Evolutionary conservation across 2,329 filamentous ascomycete species (phyloP).

Genomic region (Pezicula carpinea): DNA sequence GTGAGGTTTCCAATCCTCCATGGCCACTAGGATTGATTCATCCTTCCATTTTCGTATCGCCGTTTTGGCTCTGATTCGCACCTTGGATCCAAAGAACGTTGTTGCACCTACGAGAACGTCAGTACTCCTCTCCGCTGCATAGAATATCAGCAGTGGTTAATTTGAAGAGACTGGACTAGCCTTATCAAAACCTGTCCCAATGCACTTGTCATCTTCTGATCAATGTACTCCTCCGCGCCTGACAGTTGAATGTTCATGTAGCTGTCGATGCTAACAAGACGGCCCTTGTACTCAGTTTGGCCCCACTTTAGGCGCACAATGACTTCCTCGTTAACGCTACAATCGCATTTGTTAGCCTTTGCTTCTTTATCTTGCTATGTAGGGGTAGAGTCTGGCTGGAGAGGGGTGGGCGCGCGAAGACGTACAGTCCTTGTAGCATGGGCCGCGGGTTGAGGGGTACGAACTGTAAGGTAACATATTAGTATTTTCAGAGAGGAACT

Average conservation of each 20-base stretch:
- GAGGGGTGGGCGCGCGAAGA: constrained; percentile 21
- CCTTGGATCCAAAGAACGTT: constrained; percentile 91
- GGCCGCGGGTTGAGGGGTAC: constrained; percentile 95
- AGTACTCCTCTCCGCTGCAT: too few species aligned
- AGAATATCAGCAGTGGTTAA: too few species aligned
- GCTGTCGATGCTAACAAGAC: constrained; percentile 86
- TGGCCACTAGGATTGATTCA: constrained; percentile 17
- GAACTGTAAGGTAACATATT: constrained; percentile 51
- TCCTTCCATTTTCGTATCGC: constrained; percentile 55
- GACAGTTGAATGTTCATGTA: constrained; percentile 99
- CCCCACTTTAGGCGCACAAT: constrained; percentile 96
- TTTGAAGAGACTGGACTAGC: constrained; percentile 42
- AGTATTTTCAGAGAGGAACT: not conserved
- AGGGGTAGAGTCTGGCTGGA: not conserved
- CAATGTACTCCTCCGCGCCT: constrained; percentile 87
- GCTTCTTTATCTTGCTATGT: not conserved
- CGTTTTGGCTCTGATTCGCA: constrained; percentile 45
- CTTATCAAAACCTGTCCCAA: constrained; percentile 90
- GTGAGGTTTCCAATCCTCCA: not conserved
- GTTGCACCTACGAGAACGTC: constrained; percentile 64
- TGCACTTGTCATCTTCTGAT: constrained; percentile 77
- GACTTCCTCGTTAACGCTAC: constrained; percentile 82
- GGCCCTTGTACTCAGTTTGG: constrained; percentile 94
- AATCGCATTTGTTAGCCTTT: constrained; percentile 8
- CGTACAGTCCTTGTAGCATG: constrained; percentile 87